A percentile compares a stretch with the other conserved stretches of the same genome.
Conservation (phyloP, 805 yeast genomes). For the Pichia exigua region DNA sequence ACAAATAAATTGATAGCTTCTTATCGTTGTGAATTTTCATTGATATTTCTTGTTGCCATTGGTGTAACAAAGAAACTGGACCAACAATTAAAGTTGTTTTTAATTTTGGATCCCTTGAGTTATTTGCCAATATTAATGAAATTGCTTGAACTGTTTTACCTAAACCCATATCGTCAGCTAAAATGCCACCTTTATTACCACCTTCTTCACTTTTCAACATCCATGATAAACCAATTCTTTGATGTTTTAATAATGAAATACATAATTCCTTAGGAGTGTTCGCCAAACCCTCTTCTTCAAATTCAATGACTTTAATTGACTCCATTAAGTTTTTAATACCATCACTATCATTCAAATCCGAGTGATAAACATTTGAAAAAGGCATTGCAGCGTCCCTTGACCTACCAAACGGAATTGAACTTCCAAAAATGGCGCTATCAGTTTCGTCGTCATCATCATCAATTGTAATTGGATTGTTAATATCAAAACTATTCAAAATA, state of each 20-base stretch:
- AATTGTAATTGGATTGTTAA: constrained; percentile 2
- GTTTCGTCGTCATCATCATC: constrained; percentile 3
- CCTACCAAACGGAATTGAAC: neutral
- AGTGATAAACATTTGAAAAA: constrained; percentile 6
- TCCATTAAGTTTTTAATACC: constrained; percentile 17
- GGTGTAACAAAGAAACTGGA: constrained; percentile 79
- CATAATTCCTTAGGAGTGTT: constrained; percentile 63
- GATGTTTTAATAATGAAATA: constrained; percentile 48
- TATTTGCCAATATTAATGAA: constrained; percentile 46
- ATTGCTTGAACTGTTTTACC: constrained; percentile 71
- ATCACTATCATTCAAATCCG: constrained; percentile 15
- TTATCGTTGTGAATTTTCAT: constrained; percentile 47
- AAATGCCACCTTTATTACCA: constrained; percentile 53
- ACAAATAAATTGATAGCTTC: constrained; percentile 46
- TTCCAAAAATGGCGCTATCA: neutral
- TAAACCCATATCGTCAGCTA: constrained; percentile 81
- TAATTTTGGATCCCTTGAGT: constrained; percentile 23
- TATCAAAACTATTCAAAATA: neutral
- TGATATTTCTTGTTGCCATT: constrained; percentile 76
- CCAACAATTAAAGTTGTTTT: constrained; percentile 74
- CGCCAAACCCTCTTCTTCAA: constrained; percentile 38
- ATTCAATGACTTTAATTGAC: constrained; percentile 46
- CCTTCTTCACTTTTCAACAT: constrained; percentile 59
- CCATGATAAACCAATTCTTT: constrained; percentile 81
- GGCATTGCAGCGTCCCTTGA: constrained; percentile 2